Conservation (phyloP, 2,329 filamentous ascomycete species). For the Pseudogymnoascus pannorum region DNA sequence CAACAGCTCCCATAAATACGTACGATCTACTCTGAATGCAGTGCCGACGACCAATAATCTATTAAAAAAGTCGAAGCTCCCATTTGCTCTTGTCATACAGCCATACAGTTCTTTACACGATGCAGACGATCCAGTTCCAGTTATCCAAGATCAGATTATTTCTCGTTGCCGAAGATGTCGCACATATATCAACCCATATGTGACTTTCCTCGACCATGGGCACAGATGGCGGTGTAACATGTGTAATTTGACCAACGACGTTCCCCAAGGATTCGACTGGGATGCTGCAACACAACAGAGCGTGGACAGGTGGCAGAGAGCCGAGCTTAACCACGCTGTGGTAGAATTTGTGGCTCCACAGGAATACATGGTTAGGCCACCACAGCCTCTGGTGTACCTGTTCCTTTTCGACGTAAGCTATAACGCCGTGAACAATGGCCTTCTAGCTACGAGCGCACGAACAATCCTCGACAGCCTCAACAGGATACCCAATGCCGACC, state of each 20-base stretch:
- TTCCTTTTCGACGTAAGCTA: constrained; percentile 96
- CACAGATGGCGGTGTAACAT: constrained; percentile 99
- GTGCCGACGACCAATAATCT: constrained; percentile 87
- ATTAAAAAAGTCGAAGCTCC: constrained; percentile 93
- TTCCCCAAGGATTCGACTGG: constrained; percentile 99
- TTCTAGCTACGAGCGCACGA: constrained; percentile 84
- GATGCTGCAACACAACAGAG: constrained; percentile 86
- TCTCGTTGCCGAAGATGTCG: constrained; percentile 91
- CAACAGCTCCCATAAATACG: constrained; percentile 89
- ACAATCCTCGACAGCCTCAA: constrained; percentile 93
- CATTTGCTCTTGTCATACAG: constrained; percentile 92
- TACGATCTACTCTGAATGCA: constrained; percentile 90
- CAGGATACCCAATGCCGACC: constrained; percentile 95
- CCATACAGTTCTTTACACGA: constrained; percentile 92
- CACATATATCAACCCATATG: constrained; percentile 96
- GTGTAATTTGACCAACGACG: constrained; percentile 98
- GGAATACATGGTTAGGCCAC: constrained; percentile 98
- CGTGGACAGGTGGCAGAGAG: constrained; percentile 83
- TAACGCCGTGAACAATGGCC: constrained; percentile 77
- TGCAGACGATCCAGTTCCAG: constrained; percentile 79
- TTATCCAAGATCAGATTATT: constrained; percentile 95
- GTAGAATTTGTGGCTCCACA: constrained; percentile 97
- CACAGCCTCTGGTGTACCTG: constrained; percentile 89
- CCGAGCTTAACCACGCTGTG: constrained; percentile 92
- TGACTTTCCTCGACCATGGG: constrained; percentile 91